These are phyloP conservation scores for Penicillium psychrofluorescens DNA, from an alignment of 495 filamentous ascomycete genomes.

Conservation along the genomic window DNA sequence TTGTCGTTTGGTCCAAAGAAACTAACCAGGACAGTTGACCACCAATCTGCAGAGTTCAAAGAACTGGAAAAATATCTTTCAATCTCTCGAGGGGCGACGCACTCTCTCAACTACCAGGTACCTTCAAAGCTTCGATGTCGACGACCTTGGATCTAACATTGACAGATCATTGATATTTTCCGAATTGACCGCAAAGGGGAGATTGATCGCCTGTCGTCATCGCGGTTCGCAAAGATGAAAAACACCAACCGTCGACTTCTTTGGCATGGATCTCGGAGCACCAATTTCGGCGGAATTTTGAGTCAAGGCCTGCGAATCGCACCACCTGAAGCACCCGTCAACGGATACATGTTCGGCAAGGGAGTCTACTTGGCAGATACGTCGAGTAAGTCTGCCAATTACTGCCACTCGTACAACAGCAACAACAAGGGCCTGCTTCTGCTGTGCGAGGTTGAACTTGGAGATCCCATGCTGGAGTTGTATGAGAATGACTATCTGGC, in stretches of 20 bases:
- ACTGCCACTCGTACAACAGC: constrained; percentile 54
- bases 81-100: constrained; percentile 54
- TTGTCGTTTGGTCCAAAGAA: not conserved
- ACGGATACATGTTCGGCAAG: constrained; percentile 79
- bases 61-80: constrained; percentile 59
- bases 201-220: constrained; percentile 56
- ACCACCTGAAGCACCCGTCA: constrained; percentile 71
- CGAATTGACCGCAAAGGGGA: constrained; percentile 74
- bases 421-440: constrained; percentile 57
- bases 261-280: constrained; percentile 73
- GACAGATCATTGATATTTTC: constrained; percentile 66
- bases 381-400: constrained; percentile 69
- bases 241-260: constrained; percentile 61
- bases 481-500: constrained; percentile 48
- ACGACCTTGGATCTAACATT: not conserved
- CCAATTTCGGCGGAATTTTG: constrained; percentile 79
- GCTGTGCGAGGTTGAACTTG: constrained; percentile 75
- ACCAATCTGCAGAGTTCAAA: constrained; percentile 50
- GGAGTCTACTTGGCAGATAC: constrained; percentile 89
- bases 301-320: constrained; percentile 82
- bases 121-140: not conserved
- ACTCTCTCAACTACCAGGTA: constrained; percentile 44
- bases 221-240: constrained; percentile 34
- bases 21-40: constrained; percentile 37
- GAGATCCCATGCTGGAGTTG: constrained; percentile 59